Percentiles rank a stretch among this genome's conserved stretches.
These are phyloP conservation scores for Hygrophila difformis DNA, from an alignment of 257 asterid species.

Conservation along the genomic window DNA sequence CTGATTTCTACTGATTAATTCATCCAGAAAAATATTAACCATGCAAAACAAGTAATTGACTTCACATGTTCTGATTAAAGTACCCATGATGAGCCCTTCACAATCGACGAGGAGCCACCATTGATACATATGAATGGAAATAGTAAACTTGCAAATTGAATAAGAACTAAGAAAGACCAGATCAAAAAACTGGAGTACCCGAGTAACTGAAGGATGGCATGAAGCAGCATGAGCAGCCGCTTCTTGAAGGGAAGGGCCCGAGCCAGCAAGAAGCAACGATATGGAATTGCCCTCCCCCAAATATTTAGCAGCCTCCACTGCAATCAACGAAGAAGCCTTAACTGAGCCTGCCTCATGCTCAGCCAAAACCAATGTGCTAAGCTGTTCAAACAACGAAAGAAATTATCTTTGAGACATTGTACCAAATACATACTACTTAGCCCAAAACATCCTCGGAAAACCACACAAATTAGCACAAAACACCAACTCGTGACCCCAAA, in stretches of 20 bases:
- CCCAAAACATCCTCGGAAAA: neutral
- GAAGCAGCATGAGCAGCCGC: constrained; percentile 81
- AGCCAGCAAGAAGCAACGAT: constrained; percentile 77
- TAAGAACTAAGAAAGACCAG: neutral
- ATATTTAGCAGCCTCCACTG: constrained; percentile 74
- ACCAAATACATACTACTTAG: neutral
- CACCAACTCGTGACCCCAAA: neutral
- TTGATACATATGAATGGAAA: neutral
- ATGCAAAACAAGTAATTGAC: neutral
- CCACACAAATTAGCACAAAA: neutral
- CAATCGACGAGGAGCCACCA: neutral
- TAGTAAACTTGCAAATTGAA: neutral
- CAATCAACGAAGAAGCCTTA: constrained; percentile 65
- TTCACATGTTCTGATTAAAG: constrained; percentile 1
- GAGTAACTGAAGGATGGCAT: constrained; percentile 63
- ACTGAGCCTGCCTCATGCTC: constrained; percentile 75
- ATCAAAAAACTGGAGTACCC: constrained; percentile 31
- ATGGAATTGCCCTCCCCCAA: constrained; percentile 56
- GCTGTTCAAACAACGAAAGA: constrained; percentile 28
- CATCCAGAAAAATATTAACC: neutral
- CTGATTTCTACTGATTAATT: no score
- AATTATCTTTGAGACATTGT: neutral
- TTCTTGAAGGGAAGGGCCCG: constrained; percentile 65
- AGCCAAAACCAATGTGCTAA: constrained; percentile 76
- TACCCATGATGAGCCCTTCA: constrained; percentile 11